phyloP scores from a whole-genome alignment of 768 basidiomycete species.

The Candolleomyces aberdarensis region DNA sequence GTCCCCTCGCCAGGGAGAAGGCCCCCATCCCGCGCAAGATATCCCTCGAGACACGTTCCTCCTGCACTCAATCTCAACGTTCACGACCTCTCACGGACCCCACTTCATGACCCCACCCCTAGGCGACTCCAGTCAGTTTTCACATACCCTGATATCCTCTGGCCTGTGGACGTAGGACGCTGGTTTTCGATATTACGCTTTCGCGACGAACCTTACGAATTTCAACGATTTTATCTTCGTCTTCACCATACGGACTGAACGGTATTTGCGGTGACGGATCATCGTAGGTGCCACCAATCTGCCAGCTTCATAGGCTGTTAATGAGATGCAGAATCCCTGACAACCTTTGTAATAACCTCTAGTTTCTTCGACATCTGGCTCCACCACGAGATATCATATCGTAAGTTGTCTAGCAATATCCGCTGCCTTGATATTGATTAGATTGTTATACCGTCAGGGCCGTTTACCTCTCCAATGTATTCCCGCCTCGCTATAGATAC shows the following conservation, averaged over 20 bases:
- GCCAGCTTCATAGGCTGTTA: no score
- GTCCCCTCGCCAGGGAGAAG: neutral
- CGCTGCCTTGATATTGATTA: neutral
- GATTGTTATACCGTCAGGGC: slow-evolving; percentile 1
- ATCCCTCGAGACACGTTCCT: neutral
- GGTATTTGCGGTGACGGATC: neutral
- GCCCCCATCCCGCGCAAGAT: neutral
- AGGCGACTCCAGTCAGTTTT: neutral
- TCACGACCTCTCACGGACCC: neutral
- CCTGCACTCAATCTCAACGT: neutral
- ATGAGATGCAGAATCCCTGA: no score
- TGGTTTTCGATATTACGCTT: neutral
- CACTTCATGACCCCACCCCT: neutral
- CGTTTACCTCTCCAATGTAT: slow-evolving; percentile 30
- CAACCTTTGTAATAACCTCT: no score
- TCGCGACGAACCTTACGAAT: slow-evolving; percentile 1
- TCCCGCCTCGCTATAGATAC: slow-evolving; percentile 51
- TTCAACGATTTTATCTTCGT: neutral
- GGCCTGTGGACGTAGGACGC: neutral
- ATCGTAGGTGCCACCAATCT: no score
- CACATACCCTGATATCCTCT: neutral
- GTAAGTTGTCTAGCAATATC: neutral
- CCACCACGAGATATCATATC: neutral
- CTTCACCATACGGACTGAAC: neutral
- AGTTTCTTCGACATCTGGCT: no score